These are phyloP conservation scores for Candida alai DNA, from an alignment of 805 yeast genomes.

Conservation along the genomic window DNA sequence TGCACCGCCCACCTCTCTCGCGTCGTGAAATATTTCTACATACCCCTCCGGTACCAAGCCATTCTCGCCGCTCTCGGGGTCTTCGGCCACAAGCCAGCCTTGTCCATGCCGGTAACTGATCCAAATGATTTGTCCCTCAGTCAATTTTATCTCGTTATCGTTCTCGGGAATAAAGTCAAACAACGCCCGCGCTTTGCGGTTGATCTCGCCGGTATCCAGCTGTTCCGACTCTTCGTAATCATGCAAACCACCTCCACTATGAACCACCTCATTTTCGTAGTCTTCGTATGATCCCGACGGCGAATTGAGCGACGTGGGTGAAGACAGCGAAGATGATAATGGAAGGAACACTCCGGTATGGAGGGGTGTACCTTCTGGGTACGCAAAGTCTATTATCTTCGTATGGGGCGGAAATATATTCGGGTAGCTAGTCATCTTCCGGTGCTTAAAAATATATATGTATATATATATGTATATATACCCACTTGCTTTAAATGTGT, in stretches of 20 bases:
- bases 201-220: slow-evolving; percentile 37
- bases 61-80: slow-evolving; percentile 69
- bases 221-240: slow-evolving; percentile 9
- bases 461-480: too few relatives aligned
- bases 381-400: slow-evolving; percentile 79
- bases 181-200: slow-evolving; percentile 71
- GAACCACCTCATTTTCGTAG: slow-evolving; percentile 2
- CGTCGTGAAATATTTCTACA: slow-evolving; percentile 48
- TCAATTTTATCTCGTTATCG: slow-evolving; percentile 79
- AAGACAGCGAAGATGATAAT: slow-evolving; percentile 1
- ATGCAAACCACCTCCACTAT: slow-evolving; percentile 6
- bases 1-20: background rate
- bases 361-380: slow-evolving; percentile 62
- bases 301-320: slow-evolving; percentile 3
- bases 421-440: slow-evolving; percentile 1
- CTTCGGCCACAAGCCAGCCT: slow-evolving; percentile 96
- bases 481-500: too few relatives aligned
- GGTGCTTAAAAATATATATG: too few relatives aligned
- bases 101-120: slow-evolving; percentile 92
- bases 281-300: slow-evolving; percentile 3
- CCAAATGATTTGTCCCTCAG: slow-evolving; percentile 80
- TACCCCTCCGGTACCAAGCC: slow-evolving; percentile 96
- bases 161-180: slow-evolving; percentile 92
- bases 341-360: slow-evolving; percentile 51
- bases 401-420: slow-evolving; percentile 20